Evolutionary conservation across 2,329 filamentous ascomycete genomes (phyloP), one percentile per base, ranked within the genome.

Genomic region (Furcasterigmium sp.): DNA sequence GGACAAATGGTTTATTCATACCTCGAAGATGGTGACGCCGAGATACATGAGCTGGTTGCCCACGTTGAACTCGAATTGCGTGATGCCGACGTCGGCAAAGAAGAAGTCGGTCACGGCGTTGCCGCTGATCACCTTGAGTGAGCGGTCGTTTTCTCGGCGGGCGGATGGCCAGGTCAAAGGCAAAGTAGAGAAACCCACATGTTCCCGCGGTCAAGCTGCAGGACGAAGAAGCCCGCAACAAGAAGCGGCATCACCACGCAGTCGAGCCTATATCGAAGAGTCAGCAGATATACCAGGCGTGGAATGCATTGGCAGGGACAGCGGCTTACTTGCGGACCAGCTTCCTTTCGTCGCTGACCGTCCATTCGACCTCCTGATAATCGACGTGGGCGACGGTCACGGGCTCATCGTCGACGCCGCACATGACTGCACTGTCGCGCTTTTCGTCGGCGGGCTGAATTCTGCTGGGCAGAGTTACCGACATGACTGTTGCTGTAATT

Each of bases 11-110:
- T 3, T 18, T n/a, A 6, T 17, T 19, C 47, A 32, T 29, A 57
- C 56, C 46, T 73, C 64, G 13, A 62, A 56, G 4, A 73, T 51
- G 5, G 73, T 68, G 32, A 74, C 73, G 3, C 70, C 70, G 2
- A 71, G 60, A 0, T 69, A 75, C 1, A 76, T 58, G 44, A 77
- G 60, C 46, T 75, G 71, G 19, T 72, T 66, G 4, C 73, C 74
- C 20, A 74, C 56, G 39, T 77, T 77, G 55, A 75, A 68, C 46
- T 76, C 67, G 46, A 75, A 67, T 4, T 73, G 72, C 3, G 64
- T 66, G 46, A 78, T 67, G 13, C 63, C 57, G 18, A 78, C 62
- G 49, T 78, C 74, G n/a, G 64, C 52, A 35, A 74, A 67, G 49
- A 78, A 72, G 10, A 41, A 45, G 20, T 45, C 47, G 14, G 47